These are phyloP conservation scores for Ustilago esculenta DNA, from an alignment of 1,284 basidiomycete genomes.

Conservation along the genomic window DNA sequence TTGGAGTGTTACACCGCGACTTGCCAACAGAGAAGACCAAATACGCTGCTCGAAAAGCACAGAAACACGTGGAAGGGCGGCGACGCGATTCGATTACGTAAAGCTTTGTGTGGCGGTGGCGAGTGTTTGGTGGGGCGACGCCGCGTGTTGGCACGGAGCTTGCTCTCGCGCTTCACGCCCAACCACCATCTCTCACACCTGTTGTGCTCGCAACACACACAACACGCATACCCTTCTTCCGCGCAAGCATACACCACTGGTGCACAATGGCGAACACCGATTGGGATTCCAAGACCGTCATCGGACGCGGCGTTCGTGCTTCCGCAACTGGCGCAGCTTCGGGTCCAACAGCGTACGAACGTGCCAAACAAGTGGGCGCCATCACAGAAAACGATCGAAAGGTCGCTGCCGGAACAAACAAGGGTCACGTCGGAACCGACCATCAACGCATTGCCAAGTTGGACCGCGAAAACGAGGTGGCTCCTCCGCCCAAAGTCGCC, in stretches of 20 bases:
- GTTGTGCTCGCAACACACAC: no score
- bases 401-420: constrained; percentile 61
- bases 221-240: not conserved
- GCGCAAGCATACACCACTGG: not conserved
- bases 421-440: constrained; percentile 60
- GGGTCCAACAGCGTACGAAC: constrained; percentile 63
- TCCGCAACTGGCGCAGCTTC: constrained; percentile 70
- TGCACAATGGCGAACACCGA: constrained; percentile 45
- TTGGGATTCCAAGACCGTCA: constrained; percentile 71
- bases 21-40: no score
- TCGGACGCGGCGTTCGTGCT: constrained; percentile 76
- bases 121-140: no score
- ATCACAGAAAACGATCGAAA: constrained; percentile 70
- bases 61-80: not conserved
- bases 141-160: no score
- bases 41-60: not conserved
- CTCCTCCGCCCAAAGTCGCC: constrained; percentile 86
- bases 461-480: constrained; percentile 80
- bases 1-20: no score
- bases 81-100: not conserved
- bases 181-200: no score
- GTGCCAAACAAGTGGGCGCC: constrained; percentile 69
- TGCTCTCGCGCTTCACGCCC: no score
- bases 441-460: constrained; percentile 65
- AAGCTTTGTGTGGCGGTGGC: no score